Base-by-base conservation (phyloP, 2,329 filamentous ascomycete species). In the Aspergillus transmontanensis region DNA sequence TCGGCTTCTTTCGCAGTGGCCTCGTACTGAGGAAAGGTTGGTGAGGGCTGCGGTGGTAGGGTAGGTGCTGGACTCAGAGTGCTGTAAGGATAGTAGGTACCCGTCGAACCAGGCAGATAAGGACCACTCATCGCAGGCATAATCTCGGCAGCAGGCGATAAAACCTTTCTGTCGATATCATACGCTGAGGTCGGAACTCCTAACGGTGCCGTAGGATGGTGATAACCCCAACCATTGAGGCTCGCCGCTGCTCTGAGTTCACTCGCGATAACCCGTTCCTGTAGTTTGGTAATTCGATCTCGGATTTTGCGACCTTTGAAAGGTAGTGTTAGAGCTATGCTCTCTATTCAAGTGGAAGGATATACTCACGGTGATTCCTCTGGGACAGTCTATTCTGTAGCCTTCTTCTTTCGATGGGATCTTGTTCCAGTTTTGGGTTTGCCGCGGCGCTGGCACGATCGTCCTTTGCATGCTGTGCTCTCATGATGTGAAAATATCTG, bases 221-320 rank as follows among this genome's bases (percentile, higher is more conserved):
- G 55, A 41, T 68, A 71, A 28, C 72, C 68, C 74, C 73, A 76
- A 26, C 72, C 69, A 41, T 73, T 70, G 2, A 74, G 59, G 26
- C 61, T 69, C 3, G 74, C 73, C 1, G 71, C 70, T 1, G 73
- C 74, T 56, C 71, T 66, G 1, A 76, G 69, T 55, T 76, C 74
- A 57, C 73, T 76, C 9, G 73, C 74, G 12, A 76, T 73, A 6
- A 76, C 74, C 2, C 73, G 73, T 41, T 76, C 74, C 62, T 76
- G 74, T 2, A 76, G 70, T 57, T 76, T 76, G 21, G 74, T 72
- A 51, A 76, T 76, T 6, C 74, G 72, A 34, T 76, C 74, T 51
- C 74, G 67, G 41, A 75, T 75, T 39, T 76, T 76, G 32, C 74
- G 70, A 7, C 74, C 74, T 76, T 21, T 19, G n/a, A 14, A 10